phyloP scores from a whole-genome alignment of 176 grass and related monocot genomes.

The Cocos nucifera region DNA sequence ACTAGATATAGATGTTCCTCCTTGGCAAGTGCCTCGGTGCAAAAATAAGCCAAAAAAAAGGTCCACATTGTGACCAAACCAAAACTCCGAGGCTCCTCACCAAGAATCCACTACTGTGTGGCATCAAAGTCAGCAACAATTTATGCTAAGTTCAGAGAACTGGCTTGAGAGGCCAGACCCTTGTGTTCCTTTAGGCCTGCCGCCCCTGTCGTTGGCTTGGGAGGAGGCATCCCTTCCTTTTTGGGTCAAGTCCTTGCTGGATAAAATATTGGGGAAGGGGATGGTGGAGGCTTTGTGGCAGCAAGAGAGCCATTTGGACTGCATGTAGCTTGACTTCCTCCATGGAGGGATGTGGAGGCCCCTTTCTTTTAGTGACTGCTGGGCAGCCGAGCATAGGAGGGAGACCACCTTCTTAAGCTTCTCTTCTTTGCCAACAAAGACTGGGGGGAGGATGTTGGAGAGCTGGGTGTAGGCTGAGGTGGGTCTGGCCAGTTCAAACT shows the following conservation, averaged over 20 bases:
- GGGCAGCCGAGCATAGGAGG: conserved; percentile 42
- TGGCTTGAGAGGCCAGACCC: neutral
- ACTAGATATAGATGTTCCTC: too few species aligned
- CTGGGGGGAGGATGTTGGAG: conserved; percentile 25
- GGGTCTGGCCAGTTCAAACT: conserved; percentile 59
- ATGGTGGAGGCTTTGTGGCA: neutral
- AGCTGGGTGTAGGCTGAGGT: conserved; percentile 45
- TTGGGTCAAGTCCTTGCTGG: too few species aligned
- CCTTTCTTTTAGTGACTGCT: conserved; percentile 57
- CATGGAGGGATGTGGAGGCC: conserved; percentile 71
- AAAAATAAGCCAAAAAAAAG: too few species aligned
- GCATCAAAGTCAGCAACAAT: conserved; percentile 1
- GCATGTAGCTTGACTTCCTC: conserved; percentile 56
- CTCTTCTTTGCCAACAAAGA: conserved; percentile 38
- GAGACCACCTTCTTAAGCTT: conserved; percentile 51
- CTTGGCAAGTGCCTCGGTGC: too few species aligned
- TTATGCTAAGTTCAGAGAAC: neutral
- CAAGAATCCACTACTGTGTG: too few species aligned
- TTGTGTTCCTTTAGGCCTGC: too few species aligned
- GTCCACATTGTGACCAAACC: too few species aligned
- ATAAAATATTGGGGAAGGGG: too few species aligned
- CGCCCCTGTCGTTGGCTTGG: conserved; percentile 10
- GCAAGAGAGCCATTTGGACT: conserved; percentile 52
- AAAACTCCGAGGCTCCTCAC: too few species aligned
- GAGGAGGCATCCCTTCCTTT: too few species aligned